Evolutionary conservation across 2,329 filamentous ascomycete genomes (phyloP), one percentile per base, ranked within the genome.

Genomic region (Fusarium caatingaense): DNA sequence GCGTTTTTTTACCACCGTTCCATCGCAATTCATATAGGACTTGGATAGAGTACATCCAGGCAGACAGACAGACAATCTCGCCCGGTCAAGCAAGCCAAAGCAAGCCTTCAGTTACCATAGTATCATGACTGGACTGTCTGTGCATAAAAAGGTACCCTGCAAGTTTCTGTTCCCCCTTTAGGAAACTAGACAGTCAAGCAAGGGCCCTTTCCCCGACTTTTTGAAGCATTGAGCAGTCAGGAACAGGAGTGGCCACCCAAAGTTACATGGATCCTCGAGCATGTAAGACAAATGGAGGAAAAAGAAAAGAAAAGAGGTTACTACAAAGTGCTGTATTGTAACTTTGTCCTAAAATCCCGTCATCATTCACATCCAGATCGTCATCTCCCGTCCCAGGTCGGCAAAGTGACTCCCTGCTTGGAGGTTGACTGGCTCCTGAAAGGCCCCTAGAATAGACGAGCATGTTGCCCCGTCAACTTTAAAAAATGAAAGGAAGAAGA

Each of bases 401-500:
- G 32, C 50, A 30, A 48, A 46, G 21, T 48, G 30, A 28, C 40
- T 49, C 63, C 59, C 41, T 64, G 59, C 46, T 55, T 56, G n/a
- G 51, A 49, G 42, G 45, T 42, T 56, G 53, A 56, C 58, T 49
- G 51, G 48, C 8, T 34, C 21, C 40, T 45, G 41, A 40, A 53
- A 49, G 21, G 56, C 42, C 57, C 23, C 57, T 68, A 70, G 56
- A 55, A 56, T 45, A 44, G 61, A 46, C 9, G 50, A 68, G 54
- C 20, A 55, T 56, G 53, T 69, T 68, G 42, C 50, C 62, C 63
- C 40, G 49, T 68, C 48, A 70, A 70, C 67, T 69, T 40, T 45
- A 55, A 64, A 58, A n/a, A 12, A 28, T 20, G 15, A 28, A 23
- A 28, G 8, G 8, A 27, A 10, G 18, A 30, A 32, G 40, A n/a